A percentile compares a stretch with the other conserved stretches of the same genome.
phyloP scores from a whole-genome alignment of 176 grass and related monocot species.

The Urochloa ruziziensis region DNA sequence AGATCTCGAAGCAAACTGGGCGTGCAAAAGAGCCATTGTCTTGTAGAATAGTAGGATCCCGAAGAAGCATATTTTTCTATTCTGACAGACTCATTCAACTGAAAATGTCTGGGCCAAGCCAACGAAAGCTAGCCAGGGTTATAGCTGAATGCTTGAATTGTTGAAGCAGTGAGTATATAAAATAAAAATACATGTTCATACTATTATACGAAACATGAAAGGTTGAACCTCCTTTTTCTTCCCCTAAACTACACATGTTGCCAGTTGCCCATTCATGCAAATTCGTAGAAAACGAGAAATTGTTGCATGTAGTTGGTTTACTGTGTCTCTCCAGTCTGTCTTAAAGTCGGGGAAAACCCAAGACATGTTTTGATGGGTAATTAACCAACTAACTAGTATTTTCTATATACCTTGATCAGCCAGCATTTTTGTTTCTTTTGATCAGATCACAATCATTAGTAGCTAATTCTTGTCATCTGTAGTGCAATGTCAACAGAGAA shows the following conservation, averaged over 20 bases:
- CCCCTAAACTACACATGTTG: background rate
- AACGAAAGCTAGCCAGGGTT: background rate
- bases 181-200: background rate
- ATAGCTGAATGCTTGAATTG: background rate
- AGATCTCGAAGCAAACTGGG: background rate
- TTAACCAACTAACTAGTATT: background rate
- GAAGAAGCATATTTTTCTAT: background rate
- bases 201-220: background rate
- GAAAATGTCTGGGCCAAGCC: background rate
- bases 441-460: background rate
- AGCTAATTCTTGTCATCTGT: background rate
- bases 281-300: background rate
- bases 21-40: background rate
- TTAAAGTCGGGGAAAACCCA: conserved; percentile 16
- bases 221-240: background rate
- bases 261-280: background rate
- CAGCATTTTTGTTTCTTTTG: background rate
- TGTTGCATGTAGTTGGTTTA: background rate
- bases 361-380: background rate
- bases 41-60: background rate
- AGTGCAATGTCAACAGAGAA: background rate
- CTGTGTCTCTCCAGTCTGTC: background rate
- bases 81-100: background rate
- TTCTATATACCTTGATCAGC: background rate
- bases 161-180: background rate